Evolutionary conservation across 78 protist genomes (phyloP), one percentile per base, ranked within the genome.

Genomic region (Emiliania huxleyi): DNA sequence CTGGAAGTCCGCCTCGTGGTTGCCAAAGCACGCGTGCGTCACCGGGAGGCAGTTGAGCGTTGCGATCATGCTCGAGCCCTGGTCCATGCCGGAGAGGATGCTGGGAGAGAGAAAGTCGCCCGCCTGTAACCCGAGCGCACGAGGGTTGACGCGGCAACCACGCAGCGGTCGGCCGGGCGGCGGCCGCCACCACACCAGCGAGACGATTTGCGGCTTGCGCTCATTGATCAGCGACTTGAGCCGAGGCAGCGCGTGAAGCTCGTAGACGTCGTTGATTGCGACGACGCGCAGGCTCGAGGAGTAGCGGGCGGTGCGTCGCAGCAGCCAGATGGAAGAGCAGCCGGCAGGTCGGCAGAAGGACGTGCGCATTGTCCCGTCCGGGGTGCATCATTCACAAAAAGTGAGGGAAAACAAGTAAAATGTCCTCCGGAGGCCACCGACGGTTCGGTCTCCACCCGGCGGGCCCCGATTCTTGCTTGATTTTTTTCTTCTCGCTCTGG

Each of bases 211-310:
- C 83, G 2, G 44, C 83, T 73, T 73, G 33, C n/a, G 52, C 40
- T n/a, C 73, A 12, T 46, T n/a, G 29, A 73, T n/a, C 22, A 83
- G 40, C 18, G 84, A 11, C 43, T 71, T 44, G 29, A 89, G 69
- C 77, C 19, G 33, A 0, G 95, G 87, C 69, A 89, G 37, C 45
- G 46, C 48, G 87, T 55, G n/a, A 26, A 93, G 91, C 49, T 81
- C 91, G 87, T 93, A 90, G n/a, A 90, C 95, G 62, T 93, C 95
- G 85, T 93, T 93, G 40, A 92, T 37, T 18, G 29, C 0, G 52
- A 91, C 55, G 38, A 91, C 79, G 18, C 90, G 69, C 52, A 91
- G 77, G 37, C 35, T n/a, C n/a, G n/a, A n/a, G n/a, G n/a, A n/a
- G n/a, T n/a, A n/a, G n/a, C n/a, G n/a, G n/a, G n/a, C n/a, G n/a